phyloP scores from a whole-genome alignment of 2,329 filamentous ascomycete genomes.

The Epichloe gansuensis region DNA sequence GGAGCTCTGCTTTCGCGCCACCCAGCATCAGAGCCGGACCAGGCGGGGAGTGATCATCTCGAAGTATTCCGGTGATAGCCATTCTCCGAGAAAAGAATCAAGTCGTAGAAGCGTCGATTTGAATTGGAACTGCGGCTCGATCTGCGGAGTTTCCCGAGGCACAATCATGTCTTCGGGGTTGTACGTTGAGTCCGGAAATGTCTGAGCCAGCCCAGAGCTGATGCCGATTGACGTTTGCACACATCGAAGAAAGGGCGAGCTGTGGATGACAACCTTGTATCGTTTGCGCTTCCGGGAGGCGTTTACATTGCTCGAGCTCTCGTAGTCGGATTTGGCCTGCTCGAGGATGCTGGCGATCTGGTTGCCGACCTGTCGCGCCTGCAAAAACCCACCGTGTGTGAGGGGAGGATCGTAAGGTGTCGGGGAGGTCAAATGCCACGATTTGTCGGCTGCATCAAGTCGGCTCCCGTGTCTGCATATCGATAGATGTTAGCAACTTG shows the following conservation, averaged over 20 bases:
- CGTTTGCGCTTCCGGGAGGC: constrained; percentile 35
- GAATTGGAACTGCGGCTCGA: constrained; percentile 19
- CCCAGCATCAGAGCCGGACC: constrained; percentile 78
- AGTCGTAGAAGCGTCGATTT: constrained; percentile 60
- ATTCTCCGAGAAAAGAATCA: constrained; percentile 90
- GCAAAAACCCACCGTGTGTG: constrained; percentile 87
- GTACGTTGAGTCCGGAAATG: constrained; percentile 20
- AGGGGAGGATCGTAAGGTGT: constrained; percentile 93
- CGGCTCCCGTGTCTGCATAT: constrained; percentile 68
- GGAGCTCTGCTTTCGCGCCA: constrained; percentile 74
- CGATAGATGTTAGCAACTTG: not conserved
- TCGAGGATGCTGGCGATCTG: constrained; percentile 66
- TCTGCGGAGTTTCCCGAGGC: constrained; percentile 17
- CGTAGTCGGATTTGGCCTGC: constrained; percentile 36
- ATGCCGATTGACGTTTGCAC: constrained; percentile 86
- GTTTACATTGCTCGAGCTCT: constrained; percentile 16
- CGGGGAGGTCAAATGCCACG: constrained; percentile 87
- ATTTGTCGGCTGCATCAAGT: constrained; percentile 85
- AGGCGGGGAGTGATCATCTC: constrained; percentile 80
- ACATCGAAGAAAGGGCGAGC: constrained; percentile 87
- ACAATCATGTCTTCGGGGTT: constrained; percentile 23
- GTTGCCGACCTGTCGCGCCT: constrained; percentile 68
- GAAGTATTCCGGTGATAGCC: constrained; percentile 88
- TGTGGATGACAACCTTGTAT: constrained; percentile 77
- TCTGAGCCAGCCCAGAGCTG: constrained; percentile 67